phyloP scores from a whole-genome alignment of 495 filamentous ascomycete species.

The Tuber calosporum region DNA sequence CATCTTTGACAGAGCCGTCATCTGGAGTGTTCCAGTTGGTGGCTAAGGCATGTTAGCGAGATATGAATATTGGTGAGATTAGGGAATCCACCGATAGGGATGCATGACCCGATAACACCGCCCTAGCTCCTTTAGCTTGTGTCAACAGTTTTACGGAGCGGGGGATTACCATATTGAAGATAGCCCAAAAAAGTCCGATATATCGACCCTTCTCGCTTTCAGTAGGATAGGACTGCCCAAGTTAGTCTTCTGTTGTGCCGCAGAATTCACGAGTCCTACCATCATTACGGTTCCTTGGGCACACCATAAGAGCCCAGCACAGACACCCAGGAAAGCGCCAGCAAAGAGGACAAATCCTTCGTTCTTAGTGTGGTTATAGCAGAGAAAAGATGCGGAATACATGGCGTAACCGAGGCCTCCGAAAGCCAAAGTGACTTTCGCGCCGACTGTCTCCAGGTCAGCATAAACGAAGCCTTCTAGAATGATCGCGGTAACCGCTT shows the following conservation, averaged over 20 bases:
- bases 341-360: slow-evolving; percentile 70
- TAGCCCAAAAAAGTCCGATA: slow-evolving; percentile 88
- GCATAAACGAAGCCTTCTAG: not conserved
- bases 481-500: not conserved
- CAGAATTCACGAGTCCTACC: slow-evolving; percentile 33
- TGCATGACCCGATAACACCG: slow-evolving; percentile 79
- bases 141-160: not conserved
- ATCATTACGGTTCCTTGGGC: slow-evolving; percentile 95
- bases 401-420: slow-evolving; percentile 83
- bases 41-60: slow-evolving; percentile 13
- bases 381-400: slow-evolving; percentile 70
- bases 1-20: slow-evolving; percentile 62
- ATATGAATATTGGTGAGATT: not conserved
- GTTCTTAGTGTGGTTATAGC: slow-evolving; percentile 74
- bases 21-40: slow-evolving; percentile 40
- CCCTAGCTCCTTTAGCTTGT: slow-evolving; percentile 44
- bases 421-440: slow-evolving; percentile 63
- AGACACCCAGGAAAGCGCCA: slow-evolving; percentile 65
- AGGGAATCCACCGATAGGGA: slow-evolving; percentile 23
- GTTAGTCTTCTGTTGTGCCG: not conserved
- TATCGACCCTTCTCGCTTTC: slow-evolving; percentile 79
- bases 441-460: slow-evolving; percentile 59
- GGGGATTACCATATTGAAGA: slow-evolving; percentile 64
- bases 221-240: slow-evolving; percentile 58
- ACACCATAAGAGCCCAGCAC: slow-evolving; percentile 81